These are phyloP conservation scores for Colletotrichum limetticola DNA, from an alignment of 2,329 filamentous ascomycete species.

Conservation along the genomic window DNA sequence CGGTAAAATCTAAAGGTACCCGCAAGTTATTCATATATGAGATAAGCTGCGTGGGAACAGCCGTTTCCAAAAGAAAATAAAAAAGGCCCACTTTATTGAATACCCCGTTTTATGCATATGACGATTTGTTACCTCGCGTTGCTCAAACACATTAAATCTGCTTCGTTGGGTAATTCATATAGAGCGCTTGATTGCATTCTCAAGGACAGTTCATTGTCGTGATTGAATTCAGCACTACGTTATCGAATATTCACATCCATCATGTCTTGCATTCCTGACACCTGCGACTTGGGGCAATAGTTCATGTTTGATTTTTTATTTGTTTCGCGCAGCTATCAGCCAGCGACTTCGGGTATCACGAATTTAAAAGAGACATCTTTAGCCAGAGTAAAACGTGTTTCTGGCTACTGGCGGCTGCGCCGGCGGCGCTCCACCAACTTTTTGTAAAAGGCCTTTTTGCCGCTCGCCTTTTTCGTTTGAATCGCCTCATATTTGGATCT, in stretches of 20 bases:
- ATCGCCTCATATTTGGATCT: constrained; percentile 89
- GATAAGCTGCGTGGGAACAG: neutral
- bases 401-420: constrained; percentile 28
- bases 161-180: neutral
- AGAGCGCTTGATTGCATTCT: neutral
- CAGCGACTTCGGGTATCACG: neutral
- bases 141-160: neutral
- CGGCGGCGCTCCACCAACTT: constrained; percentile 67
- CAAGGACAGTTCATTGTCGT: neutral
- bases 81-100: neutral
- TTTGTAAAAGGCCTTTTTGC: constrained; percentile 91
- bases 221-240: neutral
- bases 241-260: neutral
- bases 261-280: neutral
- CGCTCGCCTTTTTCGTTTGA: constrained; percentile 83
- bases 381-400: neutral
- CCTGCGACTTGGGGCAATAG: too few species aligned
- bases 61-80: neutral
- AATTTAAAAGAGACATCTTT: neutral
- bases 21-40: neutral
- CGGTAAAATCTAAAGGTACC: constrained; percentile 16
- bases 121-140: neutral
- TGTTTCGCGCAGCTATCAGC: neutral
- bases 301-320: too few species aligned
- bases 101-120: neutral